Evolutionary conservation across 805 yeast genomes (phyloP), one percentile per base, ranked within the genome.

Genomic region (Metschnikowia kofuensis): DNA sequence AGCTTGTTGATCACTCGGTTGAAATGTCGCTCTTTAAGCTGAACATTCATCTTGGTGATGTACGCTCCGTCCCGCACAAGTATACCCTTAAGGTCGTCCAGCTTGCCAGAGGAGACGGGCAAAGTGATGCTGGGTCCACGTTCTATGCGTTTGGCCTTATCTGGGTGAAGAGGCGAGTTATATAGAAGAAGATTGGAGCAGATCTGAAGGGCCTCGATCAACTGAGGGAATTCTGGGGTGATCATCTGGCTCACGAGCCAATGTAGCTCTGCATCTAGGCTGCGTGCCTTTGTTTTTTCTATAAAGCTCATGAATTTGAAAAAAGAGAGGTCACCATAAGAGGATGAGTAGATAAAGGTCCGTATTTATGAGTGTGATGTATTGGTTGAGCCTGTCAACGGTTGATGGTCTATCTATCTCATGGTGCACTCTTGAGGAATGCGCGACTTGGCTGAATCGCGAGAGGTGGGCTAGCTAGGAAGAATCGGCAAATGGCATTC

Each of bases 61-160:
- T 75, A 75, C 11, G 77, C 73, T 7, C 84, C 83, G 45, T 72
- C 75, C 44, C 91, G 63, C 0, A 80, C 77, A 0, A 85, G 62
- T 1, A 81, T 72, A 0, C 92, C 92, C 51, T 83, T 83, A 13
- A 84, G 64, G 2, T 72, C 65, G 49, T 82, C 85, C 48, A 78
- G 76, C 47, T 82, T 77, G 13, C 74, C 68, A 0, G 83, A 73
- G 0, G 83, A 70, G 7, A 85, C 65, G 0, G 90, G 87, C 44
- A 85, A 68, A 48, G 78, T 83, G 45, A 81, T 74, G 14, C 55
- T 37, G 28, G 74, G 73, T 1, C 75, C 76, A 12, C 69, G 47
- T 47, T 64, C 68, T n/a, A 62, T 60, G 37, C 52, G 54, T 29
- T 58, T 50, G 8, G 41, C 49, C 1, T 56, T 53, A 43, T 66